Evolutionary conservation across 1,284 basidiomycete genomes (phyloP).

Genomic region (Laetiporus sulphureus): DNA sequence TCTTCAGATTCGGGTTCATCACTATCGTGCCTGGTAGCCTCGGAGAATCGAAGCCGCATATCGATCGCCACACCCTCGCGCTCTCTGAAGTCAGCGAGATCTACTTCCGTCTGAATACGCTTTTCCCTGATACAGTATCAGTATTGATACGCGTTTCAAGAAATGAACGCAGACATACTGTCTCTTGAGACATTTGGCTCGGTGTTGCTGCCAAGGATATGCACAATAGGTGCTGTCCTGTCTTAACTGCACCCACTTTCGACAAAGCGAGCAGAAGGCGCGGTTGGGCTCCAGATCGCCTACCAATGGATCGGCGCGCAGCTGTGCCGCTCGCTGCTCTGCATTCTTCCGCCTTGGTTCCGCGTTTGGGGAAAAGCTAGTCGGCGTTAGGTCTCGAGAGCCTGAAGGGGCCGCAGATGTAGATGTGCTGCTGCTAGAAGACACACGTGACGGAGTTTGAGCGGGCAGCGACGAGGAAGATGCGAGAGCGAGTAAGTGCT

Average conservation of each 20-base stretch:
- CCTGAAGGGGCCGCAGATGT: slow-evolving; percentile 19
- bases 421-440: slow-evolving; percentile 5
- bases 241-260: slow-evolving; percentile 72
- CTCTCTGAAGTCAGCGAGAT: slow-evolving; percentile 25
- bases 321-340: slow-evolving; percentile 63
- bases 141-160: not conserved
- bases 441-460: slow-evolving; percentile 11
- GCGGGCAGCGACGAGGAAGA: slow-evolving; percentile 23
- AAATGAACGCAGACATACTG: slow-evolving; percentile 39
- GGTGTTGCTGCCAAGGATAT: slow-evolving; percentile 71
- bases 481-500: slow-evolving; percentile 28
- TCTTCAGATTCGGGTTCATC: slow-evolving; percentile 22
- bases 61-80: slow-evolving; percentile 19
- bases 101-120: slow-evolving; percentile 32
- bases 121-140: slow-evolving; percentile 29
- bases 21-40: slow-evolving; percentile 10
- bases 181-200: slow-evolving; percentile 60
- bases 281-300: slow-evolving; percentile 65
- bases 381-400: slow-evolving; percentile 47
- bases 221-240: slow-evolving; percentile 70
- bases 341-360: slow-evolving; percentile 66
- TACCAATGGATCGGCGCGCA: slow-evolving; percentile 56
- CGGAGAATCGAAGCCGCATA: slow-evolving; percentile 11
- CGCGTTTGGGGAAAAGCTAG: slow-evolving; percentile 39
- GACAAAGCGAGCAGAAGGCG: slow-evolving; percentile 65